These are phyloP conservation scores for Kwoniella sp. DNA, from an alignment of 768 basidiomycete genomes.

Conservation along the genomic window DNA sequence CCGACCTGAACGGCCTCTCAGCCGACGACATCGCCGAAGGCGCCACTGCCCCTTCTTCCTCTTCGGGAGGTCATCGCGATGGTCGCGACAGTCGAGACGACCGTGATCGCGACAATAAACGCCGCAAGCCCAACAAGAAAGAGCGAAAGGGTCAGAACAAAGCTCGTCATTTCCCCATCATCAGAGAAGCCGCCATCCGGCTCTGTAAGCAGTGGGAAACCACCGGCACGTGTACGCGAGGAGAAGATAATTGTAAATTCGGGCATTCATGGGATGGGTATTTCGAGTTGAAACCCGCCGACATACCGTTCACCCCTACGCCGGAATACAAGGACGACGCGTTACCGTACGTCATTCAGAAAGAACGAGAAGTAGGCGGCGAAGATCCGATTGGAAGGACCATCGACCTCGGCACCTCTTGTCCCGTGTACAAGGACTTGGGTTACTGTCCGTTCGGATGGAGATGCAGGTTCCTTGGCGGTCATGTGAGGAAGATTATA, in stretches of 20 bases:
- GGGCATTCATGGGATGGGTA: slow-evolving; percentile 78
- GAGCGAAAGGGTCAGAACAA: slow-evolving; percentile 72
- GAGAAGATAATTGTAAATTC: slow-evolving; percentile 65
- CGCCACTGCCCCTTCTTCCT: slow-evolving; percentile 1
- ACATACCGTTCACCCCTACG: slow-evolving; percentile 66
- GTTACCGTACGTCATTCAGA: slow-evolving; percentile 60
- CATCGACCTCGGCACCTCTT: slow-evolving; percentile 56
- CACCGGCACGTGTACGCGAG: slow-evolving; percentile 63
- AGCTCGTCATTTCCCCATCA: slow-evolving; percentile 73
- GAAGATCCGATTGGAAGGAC: slow-evolving; percentile 35
- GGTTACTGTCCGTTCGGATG: slow-evolving; percentile 82
- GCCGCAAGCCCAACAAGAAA: slow-evolving; percentile 49
- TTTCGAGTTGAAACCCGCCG: slow-evolving; percentile 72
- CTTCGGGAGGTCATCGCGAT: slow-evolving; percentile 11
- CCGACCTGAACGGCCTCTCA: slow-evolving; percentile 33
- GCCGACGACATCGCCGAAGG: slow-evolving; percentile 49
- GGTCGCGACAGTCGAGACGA: not conserved
- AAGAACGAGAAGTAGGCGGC: slow-evolving; percentile 28
- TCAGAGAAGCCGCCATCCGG: slow-evolving; percentile 72
- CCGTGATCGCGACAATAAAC: slow-evolving; percentile 35
- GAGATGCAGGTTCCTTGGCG: slow-evolving; percentile 87
- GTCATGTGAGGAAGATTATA: slow-evolving; percentile 65
- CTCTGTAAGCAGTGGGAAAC: slow-evolving; percentile 80
- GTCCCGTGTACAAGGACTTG: slow-evolving; percentile 69
- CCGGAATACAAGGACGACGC: slow-evolving; percentile 60